Conservation (phyloP, 257 asterid species). For the Rubia yunnanensis region DNA sequence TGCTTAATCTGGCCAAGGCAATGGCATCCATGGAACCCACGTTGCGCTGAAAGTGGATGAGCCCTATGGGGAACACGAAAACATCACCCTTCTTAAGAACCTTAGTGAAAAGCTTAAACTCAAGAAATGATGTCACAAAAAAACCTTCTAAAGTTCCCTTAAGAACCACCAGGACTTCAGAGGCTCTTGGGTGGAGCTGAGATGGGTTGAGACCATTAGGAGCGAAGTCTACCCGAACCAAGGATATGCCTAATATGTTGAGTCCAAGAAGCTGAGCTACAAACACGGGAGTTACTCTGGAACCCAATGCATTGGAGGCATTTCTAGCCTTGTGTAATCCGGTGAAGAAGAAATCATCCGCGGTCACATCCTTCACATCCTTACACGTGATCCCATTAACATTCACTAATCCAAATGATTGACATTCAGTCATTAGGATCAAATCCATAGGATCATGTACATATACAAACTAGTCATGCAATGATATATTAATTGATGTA, state of each 20-base stretch:
- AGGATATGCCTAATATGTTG: neutral
- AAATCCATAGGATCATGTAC: no score
- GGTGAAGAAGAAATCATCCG: neutral
- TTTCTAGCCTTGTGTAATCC: neutral
- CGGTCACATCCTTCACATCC: neutral
- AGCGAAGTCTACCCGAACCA: neutral
- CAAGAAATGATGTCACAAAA: neutral
- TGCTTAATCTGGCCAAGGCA: conserved; percentile 1
- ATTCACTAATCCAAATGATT: no score
- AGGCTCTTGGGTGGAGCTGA: neutral
- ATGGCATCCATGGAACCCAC: neutral
- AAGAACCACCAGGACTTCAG: neutral
- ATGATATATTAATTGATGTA: no score
- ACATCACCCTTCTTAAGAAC: conserved; percentile 2
- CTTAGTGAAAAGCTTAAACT: no score
- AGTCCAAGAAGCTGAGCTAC: neutral
- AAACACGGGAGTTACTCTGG: neutral
- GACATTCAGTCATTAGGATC: no score
- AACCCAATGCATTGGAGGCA: neutral
- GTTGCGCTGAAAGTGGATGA: conserved; percentile 1
- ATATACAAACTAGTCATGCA: no score
- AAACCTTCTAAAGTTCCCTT: no score
- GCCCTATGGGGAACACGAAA: neutral
- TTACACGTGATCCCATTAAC: neutral
- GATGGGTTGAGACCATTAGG: neutral